Evolutionary conservation across 2,329 filamentous ascomycete species (phyloP).

Genomic region (Clarireedia homoeocarpa): DNA sequence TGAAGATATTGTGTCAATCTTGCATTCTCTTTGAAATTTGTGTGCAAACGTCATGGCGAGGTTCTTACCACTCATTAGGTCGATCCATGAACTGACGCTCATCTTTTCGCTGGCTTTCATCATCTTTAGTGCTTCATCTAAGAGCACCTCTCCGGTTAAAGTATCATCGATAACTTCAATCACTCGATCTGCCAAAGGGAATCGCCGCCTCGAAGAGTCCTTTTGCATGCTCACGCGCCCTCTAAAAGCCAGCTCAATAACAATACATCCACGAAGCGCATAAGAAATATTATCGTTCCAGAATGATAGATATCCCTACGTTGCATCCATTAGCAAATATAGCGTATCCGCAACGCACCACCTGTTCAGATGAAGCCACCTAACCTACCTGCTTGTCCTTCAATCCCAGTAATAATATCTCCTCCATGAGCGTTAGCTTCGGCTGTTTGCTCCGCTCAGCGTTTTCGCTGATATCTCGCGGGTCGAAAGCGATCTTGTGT

Average conservation of each 20-base stretch:
- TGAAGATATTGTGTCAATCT: not conserved
- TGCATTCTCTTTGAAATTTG: not conserved
- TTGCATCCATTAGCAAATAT: slow-evolving; percentile 1
- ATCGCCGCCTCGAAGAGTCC: slow-evolving; percentile 83
- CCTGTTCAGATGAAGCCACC: slow-evolving; percentile 25
- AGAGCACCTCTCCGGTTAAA: slow-evolving; percentile 88
- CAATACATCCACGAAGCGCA: slow-evolving; percentile 92
- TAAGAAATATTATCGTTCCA: slow-evolving; percentile 99
- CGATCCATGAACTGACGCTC: slow-evolving; percentile 99
- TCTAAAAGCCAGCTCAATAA: slow-evolving; percentile 92
- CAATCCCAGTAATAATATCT: slow-evolving; percentile 86
- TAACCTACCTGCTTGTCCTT: slow-evolving; percentile 96
- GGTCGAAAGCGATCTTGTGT: slow-evolving; percentile 97
- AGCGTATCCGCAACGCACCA: slow-evolving; percentile 1
- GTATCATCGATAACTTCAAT: slow-evolving; percentile 98
- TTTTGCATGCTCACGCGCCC: slow-evolving; percentile 98
- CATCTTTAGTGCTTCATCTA: slow-evolving; percentile 98
- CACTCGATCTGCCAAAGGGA: slow-evolving; percentile 83
- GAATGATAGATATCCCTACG: slow-evolving; percentile 91
- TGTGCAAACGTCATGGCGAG: slow-evolving; percentile 1
- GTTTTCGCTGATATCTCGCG: slow-evolving; percentile 93
- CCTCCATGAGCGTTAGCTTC: slow-evolving; percentile 98
- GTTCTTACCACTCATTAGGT: slow-evolving; percentile 82
- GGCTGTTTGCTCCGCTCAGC: slow-evolving; percentile 95
- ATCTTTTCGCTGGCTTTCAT: slow-evolving; percentile 99